These are phyloP conservation scores for Jaenimonas drosophilae DNA, from an alignment of 208 protist genomes.

Conservation along the genomic window DNA sequence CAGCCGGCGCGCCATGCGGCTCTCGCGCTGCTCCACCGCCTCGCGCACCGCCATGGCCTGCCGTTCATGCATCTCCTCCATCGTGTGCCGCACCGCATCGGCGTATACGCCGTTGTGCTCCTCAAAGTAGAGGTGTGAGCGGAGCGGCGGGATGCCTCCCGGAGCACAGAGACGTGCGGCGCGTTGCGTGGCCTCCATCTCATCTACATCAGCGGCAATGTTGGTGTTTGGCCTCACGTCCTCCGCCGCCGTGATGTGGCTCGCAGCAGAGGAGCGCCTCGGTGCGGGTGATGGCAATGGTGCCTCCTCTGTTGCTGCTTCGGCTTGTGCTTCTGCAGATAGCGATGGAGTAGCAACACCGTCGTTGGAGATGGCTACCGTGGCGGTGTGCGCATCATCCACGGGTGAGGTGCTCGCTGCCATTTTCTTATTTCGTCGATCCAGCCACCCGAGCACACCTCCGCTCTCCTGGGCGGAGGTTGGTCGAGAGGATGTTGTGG, in stretches of 20 bases:
- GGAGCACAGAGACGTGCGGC: not conserved
- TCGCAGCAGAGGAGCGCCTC: not conserved
- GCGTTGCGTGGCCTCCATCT: not conserved
- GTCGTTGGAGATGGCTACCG: no score
- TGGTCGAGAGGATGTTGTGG: no score
- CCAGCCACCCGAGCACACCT: no score
- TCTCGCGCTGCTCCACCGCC: slow-evolving; percentile 8
- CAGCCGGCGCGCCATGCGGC: not conserved
- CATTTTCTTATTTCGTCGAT: no score
- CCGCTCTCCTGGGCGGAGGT: no score
- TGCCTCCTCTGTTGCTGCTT: not conserved
- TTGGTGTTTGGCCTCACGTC: not conserved
- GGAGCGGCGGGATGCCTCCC: slow-evolving; percentile 23
- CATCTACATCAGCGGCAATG: not conserved
- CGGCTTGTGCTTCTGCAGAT: no score
- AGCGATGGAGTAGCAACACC: no score
- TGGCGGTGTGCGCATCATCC: no score
- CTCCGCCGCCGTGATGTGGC: not conserved
- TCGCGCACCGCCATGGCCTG: slow-evolving; percentile 8
- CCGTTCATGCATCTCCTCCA: slow-evolving; percentile 12
- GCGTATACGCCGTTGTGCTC: slow-evolving; percentile 33
- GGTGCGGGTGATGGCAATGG: not conserved
- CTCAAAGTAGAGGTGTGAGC: slow-evolving; percentile 53
- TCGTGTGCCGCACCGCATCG: slow-evolving; percentile 17
- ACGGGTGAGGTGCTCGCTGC: no score